Base-by-base conservation (phyloP, 768 basidiomycete genomes). In the Terana coerulea region DNA sequence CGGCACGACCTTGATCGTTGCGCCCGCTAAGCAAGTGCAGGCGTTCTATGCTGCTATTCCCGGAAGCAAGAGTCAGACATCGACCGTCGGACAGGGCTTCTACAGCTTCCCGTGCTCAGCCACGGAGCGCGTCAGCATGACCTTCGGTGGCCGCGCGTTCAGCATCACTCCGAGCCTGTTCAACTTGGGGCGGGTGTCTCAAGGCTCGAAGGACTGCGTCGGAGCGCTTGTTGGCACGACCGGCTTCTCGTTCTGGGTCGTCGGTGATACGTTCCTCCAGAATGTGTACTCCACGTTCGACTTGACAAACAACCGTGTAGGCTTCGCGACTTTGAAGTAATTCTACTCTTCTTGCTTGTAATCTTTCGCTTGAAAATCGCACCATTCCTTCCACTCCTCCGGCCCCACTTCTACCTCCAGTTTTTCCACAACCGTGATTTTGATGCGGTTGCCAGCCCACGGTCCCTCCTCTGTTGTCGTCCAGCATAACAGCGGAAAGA, bases 231-330 rank as follows among this genome's bases (percentile, higher is more conserved):
- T 60, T 3, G 60, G 34, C n/a, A 34, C 53, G 6, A 36, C 40
- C 28, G 30, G 24, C 26, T 17, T 33, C 28, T 57, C 53, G 22
- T 64, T 62, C 14, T 72, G 68, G 70, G 60, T 73, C 45, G 35
- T 73, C 19, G 72, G 72, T 5, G 70, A 70, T 30, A 59, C 64
- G 10, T 76, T 80, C 65, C 55, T 78, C 53, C 69, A 66, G 57
- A 75, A 74, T 47, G 73, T 76, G 21, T 80, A 75, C 57, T 67
- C 74, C 8, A 63, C 67, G 11, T 78, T 77, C 55, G 72, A 77
- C 55, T 46, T 72, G 26, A 56, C 53, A 15, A 57, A 57, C 35
- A 54, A 56, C 19, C 35, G 49, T 14, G 57, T 61, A 5, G 59
- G 59, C 1, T 61, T 61, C 34, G 57, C 59, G 24, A 28, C 34